Base-by-base conservation (phyloP, 331 rosid species). In the Phaseolus coccineus region DNA sequence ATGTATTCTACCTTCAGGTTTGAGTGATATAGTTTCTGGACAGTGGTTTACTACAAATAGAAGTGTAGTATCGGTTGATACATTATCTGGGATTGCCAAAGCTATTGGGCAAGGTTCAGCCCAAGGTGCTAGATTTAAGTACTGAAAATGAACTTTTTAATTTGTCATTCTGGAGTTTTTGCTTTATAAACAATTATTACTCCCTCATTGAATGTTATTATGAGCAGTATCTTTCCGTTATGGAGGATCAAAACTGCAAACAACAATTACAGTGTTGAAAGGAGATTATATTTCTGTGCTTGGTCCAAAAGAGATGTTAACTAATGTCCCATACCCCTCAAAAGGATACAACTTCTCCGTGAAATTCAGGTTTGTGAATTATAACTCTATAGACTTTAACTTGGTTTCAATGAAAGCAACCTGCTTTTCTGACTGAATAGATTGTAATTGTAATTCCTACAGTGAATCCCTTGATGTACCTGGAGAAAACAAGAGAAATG, bases 281-380 rank as follows among this genome's bases (percentile, higher is more conserved):
- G 89, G 87, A 76, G 74, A 85, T 74, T 77, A 84, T 81, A 42
- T 94, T 77, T 90, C 87, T 40, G 92, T 95, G 83, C 87, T 84
- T 82, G 90, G 97, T 87, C 98, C 98, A 33, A 89, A 82, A 37
- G 97, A 87, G 88, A 78, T 84, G 83, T 89, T 95, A 59, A 88
- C 97, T 74, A 95, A 95, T 67, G 97, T 86, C 79, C 97, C 96
- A 56, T 89, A 84, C 70, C 98, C 97, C 55, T 70, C 89, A 5
- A 89, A 95, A 85, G 97, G 97, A 88, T 95, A 91, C 83, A 87
- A 89, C 74, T 95, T 95, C 89, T 82, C 92, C 3, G 94, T 92
- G 85, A 90, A 85, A 83, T 77, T 92, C 89, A 88, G 97, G 98
- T 94, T 82, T 85, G 91, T 85, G 50, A 50, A 71, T 55, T 73